Evolutionary conservation across 208 protist genomes (phyloP), one percentile per base, ranked within the genome.

Genomic region (Crithidia mellificae): DNA sequence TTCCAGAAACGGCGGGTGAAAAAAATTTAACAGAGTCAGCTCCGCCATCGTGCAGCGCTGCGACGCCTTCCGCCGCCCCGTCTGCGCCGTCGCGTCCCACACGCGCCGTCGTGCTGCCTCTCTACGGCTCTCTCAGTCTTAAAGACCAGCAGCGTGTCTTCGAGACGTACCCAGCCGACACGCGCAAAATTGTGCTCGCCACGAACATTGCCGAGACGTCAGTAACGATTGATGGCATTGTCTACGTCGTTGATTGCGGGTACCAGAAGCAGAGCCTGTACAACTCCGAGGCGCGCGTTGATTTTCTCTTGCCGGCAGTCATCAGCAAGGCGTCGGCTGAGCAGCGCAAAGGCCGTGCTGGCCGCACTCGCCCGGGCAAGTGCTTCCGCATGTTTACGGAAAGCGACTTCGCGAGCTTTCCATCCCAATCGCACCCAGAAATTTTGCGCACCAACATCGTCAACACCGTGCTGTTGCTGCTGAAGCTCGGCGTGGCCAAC

Each of bases 211-310:
- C 98, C 17, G 97, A 99, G 76, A 98, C 96, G 47, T 95, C 90
- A 39, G 91, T 99, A 55, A 99, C 98, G 4, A 98, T 99, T 66
- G 93, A 98, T 73, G 94, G 95, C 49, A 92, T 96, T n/a, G 83
- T 77, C 30, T 97, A 95, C 32, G 97, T 99, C 7, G 96, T 99
- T 79, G 98, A 99, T 80, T 91, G 84, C 9, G 97, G 98, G 15
- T 99, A 99, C 63, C 87, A 96, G 51, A 99, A 99, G 85, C 98
- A 99, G 78, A 99, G 97, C 69, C 80, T 98, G 20, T 99, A 97
- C 83, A 98, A 99, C 77, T 86, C 97, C 24, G 81, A 96, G 39
- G 90, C 94, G 11, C 88, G 98, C 52, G 93, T 99, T 12, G 98
- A 99, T 59, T 97, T 97, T 25, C 85, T 99, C 20, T 80, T 99